phyloP scores from a whole-genome alignment of 2,329 filamentous ascomycete species.

The Cryphonectria radicalis region DNA sequence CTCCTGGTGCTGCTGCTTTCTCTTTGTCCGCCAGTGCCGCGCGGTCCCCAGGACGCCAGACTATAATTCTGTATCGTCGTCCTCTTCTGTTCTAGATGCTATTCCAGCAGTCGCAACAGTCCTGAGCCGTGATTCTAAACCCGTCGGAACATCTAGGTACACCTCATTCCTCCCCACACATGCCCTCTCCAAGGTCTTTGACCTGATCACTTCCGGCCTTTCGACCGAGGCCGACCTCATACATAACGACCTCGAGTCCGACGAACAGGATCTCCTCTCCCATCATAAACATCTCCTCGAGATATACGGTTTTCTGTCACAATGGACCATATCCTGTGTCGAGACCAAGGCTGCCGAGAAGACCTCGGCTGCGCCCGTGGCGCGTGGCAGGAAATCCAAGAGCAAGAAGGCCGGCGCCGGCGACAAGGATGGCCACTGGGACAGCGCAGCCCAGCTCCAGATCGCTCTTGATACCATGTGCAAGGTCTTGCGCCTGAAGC shows the following conservation, averaged over 20 bases:
- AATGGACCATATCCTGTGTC: conserved; percentile 94
- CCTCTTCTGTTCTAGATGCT: conserved; percentile 2
- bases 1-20: conserved; percentile 28
- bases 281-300: conserved; percentile 93
- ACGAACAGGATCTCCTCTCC: conserved; percentile 84
- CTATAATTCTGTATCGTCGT: background rate
- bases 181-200: conserved; percentile 89
- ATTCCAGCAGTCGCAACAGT: conserved; percentile 30
- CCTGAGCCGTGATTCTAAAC: conserved; percentile 63
- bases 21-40: background rate
- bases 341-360: conserved; percentile 94
- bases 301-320: conserved; percentile 89
- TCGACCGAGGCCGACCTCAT: conserved; percentile 84
- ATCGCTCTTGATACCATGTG: conserved; percentile 91
- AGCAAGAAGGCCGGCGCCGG: conserved; percentile 66
- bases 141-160: conserved; percentile 73
- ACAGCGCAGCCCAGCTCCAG: conserved; percentile 86
- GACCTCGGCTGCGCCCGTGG: conserved; percentile 70
- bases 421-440: conserved; percentile 79
- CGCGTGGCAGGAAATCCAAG: conserved; percentile 74
- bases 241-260: conserved; percentile 83
- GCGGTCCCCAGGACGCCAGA: background rate
- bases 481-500: conserved; percentile 90
- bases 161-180: conserved; percentile 78
- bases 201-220: conserved; percentile 84